Conservation (phyloP, 2,329 filamentous ascomycete species). For the Aureobasidium leucospermi region DNA sequence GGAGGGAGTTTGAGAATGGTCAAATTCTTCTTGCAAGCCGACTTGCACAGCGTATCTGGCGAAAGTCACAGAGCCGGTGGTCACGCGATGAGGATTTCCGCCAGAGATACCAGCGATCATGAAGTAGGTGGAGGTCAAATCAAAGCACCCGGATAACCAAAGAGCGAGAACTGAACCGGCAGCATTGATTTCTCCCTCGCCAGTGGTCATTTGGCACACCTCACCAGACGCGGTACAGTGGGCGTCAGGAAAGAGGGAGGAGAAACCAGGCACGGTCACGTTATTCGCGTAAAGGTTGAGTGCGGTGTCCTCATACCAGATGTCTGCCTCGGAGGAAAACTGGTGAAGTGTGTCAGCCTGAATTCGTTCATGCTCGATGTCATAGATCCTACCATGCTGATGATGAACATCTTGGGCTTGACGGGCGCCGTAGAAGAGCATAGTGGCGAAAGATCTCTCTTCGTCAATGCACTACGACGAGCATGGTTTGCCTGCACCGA, state of each 20-base stretch:
- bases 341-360: background rate
- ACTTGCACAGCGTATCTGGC: slow-evolving; percentile 22
- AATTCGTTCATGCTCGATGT: too few species aligned
- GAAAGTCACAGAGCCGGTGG: slow-evolving; percentile 21
- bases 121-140: slow-evolving; percentile 22
- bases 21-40: slow-evolving; percentile 22
- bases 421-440: background rate
- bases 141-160: slow-evolving; percentile 18
- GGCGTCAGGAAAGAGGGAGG: slow-evolving; percentile 2
- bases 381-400: background rate
- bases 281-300: slow-evolving; percentile 1
- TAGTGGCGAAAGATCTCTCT: background rate
- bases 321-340: background rate
- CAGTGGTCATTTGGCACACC: slow-evolving; percentile 4
- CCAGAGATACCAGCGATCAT: slow-evolving; percentile 25
- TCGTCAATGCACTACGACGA: background rate
- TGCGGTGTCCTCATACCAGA: background rate
- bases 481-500: background rate
- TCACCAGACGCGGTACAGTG: background rate
- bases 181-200: slow-evolving; percentile 7
- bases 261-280: slow-evolving; percentile 5
- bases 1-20: slow-evolving; percentile 18
- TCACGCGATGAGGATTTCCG: slow-evolving; percentile 20
- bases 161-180: slow-evolving; percentile 15
- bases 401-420: slow-evolving; percentile 6